phyloP scores from a whole-genome alignment of 768 basidiomycete genomes.

The Kwoniella bestiolae region DNA sequence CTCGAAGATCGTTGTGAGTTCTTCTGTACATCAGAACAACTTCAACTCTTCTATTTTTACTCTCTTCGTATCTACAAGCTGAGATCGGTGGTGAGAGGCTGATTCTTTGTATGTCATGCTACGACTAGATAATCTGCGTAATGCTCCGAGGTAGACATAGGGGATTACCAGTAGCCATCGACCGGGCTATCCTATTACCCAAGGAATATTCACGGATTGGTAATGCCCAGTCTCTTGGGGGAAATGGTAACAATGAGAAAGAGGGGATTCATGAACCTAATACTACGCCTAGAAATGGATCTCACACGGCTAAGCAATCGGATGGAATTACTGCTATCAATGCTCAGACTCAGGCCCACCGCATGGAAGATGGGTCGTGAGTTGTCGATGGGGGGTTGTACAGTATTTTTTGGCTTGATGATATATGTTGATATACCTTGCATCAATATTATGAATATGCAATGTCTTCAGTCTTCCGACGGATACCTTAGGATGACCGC shows the following conservation, averaged over 20 bases:
- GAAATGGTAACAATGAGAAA: background rate
- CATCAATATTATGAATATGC: no score
- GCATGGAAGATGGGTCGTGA: no score
- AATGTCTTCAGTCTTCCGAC: no score
- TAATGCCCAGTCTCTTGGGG: conserved; percentile 3
- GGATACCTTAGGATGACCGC: no score
- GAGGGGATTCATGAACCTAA: background rate
- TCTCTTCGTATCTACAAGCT: no score
- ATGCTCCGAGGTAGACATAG: conserved; percentile 52
- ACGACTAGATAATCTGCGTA: conserved; percentile 18
- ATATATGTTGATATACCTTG: no score
- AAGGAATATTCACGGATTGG: conserved; percentile 39
- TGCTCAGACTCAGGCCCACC: no score
- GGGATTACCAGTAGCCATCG: conserved; percentile 51
- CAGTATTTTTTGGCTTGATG: no score
- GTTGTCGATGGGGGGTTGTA: no score
- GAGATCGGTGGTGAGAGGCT: no score
- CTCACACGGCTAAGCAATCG: background rate
- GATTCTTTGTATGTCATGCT: background rate
- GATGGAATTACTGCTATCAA: no score
- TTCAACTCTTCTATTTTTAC: background rate
- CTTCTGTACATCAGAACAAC: background rate
- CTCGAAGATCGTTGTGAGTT: conserved; percentile 51
- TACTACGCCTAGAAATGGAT: background rate
- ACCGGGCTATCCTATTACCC: conserved; percentile 47